Evolutionary conservation across 148 eudicot species (phyloP).

Genomic region (Silene latifolia): DNA sequence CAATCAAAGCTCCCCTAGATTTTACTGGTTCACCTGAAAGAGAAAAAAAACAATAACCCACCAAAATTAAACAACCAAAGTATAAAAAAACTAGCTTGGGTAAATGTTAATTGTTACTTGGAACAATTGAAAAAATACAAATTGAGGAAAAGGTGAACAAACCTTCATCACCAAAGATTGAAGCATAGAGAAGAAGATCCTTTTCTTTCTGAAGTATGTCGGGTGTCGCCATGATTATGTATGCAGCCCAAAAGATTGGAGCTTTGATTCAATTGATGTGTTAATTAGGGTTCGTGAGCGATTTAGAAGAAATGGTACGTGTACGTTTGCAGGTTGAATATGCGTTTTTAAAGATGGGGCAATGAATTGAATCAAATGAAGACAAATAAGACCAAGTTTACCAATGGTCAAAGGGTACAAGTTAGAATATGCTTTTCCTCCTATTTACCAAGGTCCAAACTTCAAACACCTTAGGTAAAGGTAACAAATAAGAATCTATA

Average conservation of each 20-base stretch:
- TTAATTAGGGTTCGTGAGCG: background rate
- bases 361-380: no score
- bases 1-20: conserved; percentile 62
- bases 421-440: background rate
- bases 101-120: background rate
- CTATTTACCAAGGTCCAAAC: no score
- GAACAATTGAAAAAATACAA: background rate
- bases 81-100: background rate
- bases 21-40: conserved; percentile 45
- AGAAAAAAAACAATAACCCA: background rate
- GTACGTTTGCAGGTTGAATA: background rate
- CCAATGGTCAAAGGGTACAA: background rate
- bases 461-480: no score
- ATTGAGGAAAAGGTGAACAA: background rate
- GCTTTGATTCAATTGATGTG: background rate
- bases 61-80: conserved; percentile 7
- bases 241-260: background rate
- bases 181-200: conserved; percentile 47
- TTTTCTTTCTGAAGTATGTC: conserved; percentile 45
- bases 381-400: background rate
- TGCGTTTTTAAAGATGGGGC: background rate
- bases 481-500: no score
- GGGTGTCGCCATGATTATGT: conserved; percentile 51
- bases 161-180: conserved; percentile 64
- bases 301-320: background rate